These are phyloP conservation scores for Metarhizium guizhouense DNA, from an alignment of 2,329 filamentous ascomycete genomes.

Conservation along the genomic window DNA sequence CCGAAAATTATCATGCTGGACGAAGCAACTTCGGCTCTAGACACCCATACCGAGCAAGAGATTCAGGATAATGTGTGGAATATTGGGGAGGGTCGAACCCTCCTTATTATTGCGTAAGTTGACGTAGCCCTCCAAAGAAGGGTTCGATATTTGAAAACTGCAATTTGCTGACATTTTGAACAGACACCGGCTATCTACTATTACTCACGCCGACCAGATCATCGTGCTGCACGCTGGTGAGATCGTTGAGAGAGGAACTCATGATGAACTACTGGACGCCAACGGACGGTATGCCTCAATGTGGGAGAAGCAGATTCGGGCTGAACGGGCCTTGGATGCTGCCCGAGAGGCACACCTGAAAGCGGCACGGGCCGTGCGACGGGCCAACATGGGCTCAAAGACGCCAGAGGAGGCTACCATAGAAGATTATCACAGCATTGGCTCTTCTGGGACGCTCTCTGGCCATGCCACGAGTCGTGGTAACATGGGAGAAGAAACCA, in stretches of 20 bases:
- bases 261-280: slow-evolving; percentile 62
- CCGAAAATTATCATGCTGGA: slow-evolving; percentile 88
- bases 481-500: slow-evolving; percentile 23
- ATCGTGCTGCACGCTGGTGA: slow-evolving; percentile 69
- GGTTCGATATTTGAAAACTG: neutral
- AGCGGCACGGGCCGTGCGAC: slow-evolving; percentile 30
- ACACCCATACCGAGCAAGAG: slow-evolving; percentile 86
- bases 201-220: slow-evolving; percentile 79
- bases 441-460: slow-evolving; percentile 33
- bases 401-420: slow-evolving; percentile 30
- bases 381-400: slow-evolving; percentile 38
- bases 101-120: slow-evolving; percentile 85
- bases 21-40: slow-evolving; percentile 84
- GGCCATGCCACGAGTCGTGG: slow-evolving; percentile 24
- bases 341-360: slow-evolving; percentile 27
- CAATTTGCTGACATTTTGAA: slow-evolving; percentile 11
- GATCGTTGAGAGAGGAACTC: slow-evolving; percentile 70
- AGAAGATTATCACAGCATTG: slow-evolving; percentile 36
- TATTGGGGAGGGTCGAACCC: slow-evolving; percentile 76
- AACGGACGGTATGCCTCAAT: slow-evolving; percentile 72
- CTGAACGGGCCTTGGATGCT: slow-evolving; percentile 50
- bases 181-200: slow-evolving; percentile 73
- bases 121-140: neutral
- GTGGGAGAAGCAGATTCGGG: slow-evolving; percentile 83
- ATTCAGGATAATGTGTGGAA: slow-evolving; percentile 81